phyloP scores from a whole-genome alignment of 441 rosid genomes.

The Populus hybrid region DNA sequence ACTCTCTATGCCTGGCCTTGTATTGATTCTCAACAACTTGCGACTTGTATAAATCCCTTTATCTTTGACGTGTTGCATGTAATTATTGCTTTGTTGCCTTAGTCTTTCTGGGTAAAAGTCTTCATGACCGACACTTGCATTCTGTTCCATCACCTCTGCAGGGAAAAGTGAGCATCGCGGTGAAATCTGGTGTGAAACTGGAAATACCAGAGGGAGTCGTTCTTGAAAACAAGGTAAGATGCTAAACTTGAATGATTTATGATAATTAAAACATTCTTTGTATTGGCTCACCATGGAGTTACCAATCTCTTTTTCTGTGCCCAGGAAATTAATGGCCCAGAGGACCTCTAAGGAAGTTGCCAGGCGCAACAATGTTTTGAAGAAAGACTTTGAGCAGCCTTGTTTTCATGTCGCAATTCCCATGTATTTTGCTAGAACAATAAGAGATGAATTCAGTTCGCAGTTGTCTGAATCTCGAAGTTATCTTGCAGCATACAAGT shows the following conservation, averaged over 20 bases:
- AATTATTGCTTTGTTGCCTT: neutral
- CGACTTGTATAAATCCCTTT: neutral
- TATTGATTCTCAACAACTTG: neutral
- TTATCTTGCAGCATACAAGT: neutral
- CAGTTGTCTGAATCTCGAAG: neutral
- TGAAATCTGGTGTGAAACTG: constrained; percentile 60
- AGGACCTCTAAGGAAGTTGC: constrained; percentile 42
- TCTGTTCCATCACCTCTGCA: constrained; percentile 16
- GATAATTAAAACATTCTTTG: neutral
- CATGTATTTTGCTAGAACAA: constrained; percentile 5
- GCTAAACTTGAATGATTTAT: neutral
- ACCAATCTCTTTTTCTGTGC: neutral
- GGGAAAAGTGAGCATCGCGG: constrained; percentile 69
- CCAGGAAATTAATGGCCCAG: constrained; percentile 72
- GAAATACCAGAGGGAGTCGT: constrained; percentile 66
- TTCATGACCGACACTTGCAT: neutral
- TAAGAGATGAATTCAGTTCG: neutral
- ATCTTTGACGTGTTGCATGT: no score
- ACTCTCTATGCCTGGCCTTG: no score
- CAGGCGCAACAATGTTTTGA: neutral
- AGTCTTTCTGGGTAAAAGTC: neutral
- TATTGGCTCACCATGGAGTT: neutral
- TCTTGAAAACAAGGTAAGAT: constrained; percentile 69
- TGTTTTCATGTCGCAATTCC: neutral
- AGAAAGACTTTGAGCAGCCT: neutral